Conservation (phyloP, 352 stramenopile species). For the Phytopythium boreale region DNA sequence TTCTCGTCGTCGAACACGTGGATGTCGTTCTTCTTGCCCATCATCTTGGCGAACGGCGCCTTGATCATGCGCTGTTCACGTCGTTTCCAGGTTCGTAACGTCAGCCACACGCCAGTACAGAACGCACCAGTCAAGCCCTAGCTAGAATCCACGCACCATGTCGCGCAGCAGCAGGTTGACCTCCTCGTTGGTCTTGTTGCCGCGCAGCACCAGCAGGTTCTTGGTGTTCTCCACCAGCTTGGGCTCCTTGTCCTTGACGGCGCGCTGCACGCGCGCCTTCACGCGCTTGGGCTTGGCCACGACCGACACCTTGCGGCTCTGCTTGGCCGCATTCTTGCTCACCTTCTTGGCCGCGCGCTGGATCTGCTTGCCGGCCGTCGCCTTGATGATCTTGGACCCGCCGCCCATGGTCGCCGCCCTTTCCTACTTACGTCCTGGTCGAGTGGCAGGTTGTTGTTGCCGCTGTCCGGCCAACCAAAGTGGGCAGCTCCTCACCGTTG, state of each 20-base stretch:
- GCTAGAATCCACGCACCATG: conserved; percentile 38
- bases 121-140: too few relatives aligned
- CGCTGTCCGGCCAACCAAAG: background rate
- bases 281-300: conserved; percentile 75
- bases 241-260: conserved; percentile 87
- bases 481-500: background rate
- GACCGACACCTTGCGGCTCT: conserved; percentile 68
- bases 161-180: conserved; percentile 82
- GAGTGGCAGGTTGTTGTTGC: background rate
- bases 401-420: conserved; percentile 41
- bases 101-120: background rate
- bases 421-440: background rate
- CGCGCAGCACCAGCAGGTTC: conserved; percentile 84
- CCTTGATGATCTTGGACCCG: conserved; percentile 64
- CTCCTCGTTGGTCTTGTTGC: conserved; percentile 87
- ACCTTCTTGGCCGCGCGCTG: conserved; percentile 67
- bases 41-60: conserved; percentile 83
- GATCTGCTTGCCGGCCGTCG: conserved; percentile 65
- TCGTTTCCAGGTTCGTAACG: background rate
- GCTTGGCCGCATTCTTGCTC: conserved; percentile 59
- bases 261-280: conserved; percentile 77
- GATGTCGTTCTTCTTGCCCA: conserved; percentile 93
- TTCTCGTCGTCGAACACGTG: conserved; percentile 94
- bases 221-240: conserved; percentile 93
- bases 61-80: conserved; percentile 79